Evolutionary conservation across 106 monocot genomes (phyloP), one percentile per base, ranked within the genome.

Genomic region (Cymbidium sinense): DNA sequence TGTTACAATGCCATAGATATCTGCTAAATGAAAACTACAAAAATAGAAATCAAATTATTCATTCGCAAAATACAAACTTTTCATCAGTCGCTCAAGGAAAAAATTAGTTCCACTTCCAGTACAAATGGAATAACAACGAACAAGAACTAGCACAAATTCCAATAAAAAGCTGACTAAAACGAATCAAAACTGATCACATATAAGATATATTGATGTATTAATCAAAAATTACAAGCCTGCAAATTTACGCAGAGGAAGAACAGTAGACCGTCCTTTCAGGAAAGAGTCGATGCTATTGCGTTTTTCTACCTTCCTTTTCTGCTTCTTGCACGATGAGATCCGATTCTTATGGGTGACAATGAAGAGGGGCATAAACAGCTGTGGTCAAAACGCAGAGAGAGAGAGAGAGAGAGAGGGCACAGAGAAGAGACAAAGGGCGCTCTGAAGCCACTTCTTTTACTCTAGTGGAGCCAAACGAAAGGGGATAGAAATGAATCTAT

Each of bases 101-200:
- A 58, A 23, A 58, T 23, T 8, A 51, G 0, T 0, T 8, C 1
- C 23, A 58, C 7, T 23, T 6, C 8, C 4, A 7, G 58, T 23
- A 58, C 58, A 58, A 58, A 20, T n/a, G 58, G 58, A 58, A 58
- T 58, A 5, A n/a, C 15, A 47, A 47, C 47, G 47, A 47, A 47
- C 47, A 47, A 47, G 13, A 58, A 23, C 58, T 58, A 21, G 58
- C 58, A 23, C 58, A 58, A 58, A 5, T 58, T 58, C 58, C 58
- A 58, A 58, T 58, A n/a, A 58, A 58, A 58, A n/a, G n/a, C 58
- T 58, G 58, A 58, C 58, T n/a, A 23, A 58, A 58, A 58, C 58
- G 58, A 58, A 58, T 58, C 23, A 58, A 58, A 58, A 8, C 58
- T 58, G 58, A 58, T 58, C 67, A 31, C 1, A 67, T 30, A 31